phyloP scores from a whole-genome alignment of 1,139 yeast species.

The Sugiyamaella neomexicana region DNA sequence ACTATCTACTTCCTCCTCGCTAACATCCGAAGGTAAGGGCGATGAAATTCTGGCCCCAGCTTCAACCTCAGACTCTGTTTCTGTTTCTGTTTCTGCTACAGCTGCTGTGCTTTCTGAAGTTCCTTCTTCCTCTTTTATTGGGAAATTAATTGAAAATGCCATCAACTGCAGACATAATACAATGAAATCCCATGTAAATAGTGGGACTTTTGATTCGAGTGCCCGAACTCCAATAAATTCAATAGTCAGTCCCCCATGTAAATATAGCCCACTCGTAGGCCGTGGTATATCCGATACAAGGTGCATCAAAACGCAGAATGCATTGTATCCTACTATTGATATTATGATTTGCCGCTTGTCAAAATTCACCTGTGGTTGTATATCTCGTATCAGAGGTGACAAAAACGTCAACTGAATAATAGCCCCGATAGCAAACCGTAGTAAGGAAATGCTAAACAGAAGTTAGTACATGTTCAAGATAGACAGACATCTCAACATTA shows the following conservation, averaged over 20 bases:
- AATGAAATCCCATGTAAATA: conserved; percentile 31
- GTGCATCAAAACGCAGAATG: conserved; percentile 27
- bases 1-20: conserved; percentile 5
- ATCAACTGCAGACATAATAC: conserved; percentile 30
- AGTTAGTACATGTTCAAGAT: background rate
- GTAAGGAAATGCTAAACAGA: conserved; percentile 25
- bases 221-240: conserved; percentile 40
- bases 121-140: conserved; percentile 16
- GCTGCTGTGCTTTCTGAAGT: background rate
- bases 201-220: conserved; percentile 26
- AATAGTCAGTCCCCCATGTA: conserved; percentile 41
- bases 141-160: conserved; percentile 31
- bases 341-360: conserved; percentile 30
- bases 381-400: conserved; percentile 28
- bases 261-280: conserved; percentile 27
- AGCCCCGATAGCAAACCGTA: conserved; percentile 31
- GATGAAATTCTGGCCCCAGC: too few species aligned
- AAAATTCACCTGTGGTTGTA: conserved; percentile 26
- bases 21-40: background rate
- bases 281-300: conserved; percentile 22
- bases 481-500: background rate
- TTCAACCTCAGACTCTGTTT: background rate
- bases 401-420: conserved; percentile 31
- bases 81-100: background rate
- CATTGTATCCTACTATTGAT: conserved; percentile 26